Percentiles rank a stretch among this genome's conserved stretches.
Evolutionary conservation across 768 basidiomycete genomes (phyloP).

Genomic region (Rhodotorula babjevae): DNA sequence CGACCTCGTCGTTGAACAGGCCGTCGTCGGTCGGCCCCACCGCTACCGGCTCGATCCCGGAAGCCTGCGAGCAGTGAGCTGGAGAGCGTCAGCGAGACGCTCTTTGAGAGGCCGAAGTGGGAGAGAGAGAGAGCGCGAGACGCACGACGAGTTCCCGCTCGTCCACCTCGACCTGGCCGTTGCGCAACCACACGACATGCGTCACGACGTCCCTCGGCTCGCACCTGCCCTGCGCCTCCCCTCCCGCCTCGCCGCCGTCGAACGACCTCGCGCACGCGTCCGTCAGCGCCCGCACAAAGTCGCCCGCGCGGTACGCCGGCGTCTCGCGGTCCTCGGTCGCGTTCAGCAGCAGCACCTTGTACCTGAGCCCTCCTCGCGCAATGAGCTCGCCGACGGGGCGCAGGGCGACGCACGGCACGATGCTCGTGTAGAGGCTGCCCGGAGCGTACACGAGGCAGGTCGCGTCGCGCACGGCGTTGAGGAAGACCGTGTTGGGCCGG

Average conservation of each 20-base stretch:
- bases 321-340: constrained; percentile 37
- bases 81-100: no score
- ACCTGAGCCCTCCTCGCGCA: not conserved
- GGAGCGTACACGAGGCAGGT: constrained; percentile 29
- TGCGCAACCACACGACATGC: constrained; percentile 20
- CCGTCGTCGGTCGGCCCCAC: not conserved
- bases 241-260: no score
- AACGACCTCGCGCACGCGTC: constrained; percentile 3
- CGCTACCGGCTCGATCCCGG: constrained; percentile 6
- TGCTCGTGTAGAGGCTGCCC: constrained; percentile 39
- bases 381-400: constrained; percentile 36
- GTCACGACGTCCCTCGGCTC: constrained; percentile 11
- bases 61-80: not conserved
- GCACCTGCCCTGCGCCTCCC: not conserved
- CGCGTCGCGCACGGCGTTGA: constrained; percentile 18
- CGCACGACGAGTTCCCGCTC: constrained; percentile 16
- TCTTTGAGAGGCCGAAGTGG: no score
- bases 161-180: constrained; percentile 16
- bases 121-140: not conserved
- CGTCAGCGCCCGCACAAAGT: constrained; percentile 32
- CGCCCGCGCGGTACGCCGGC: constrained; percentile 25
- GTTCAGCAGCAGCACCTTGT: constrained; percentile 40
- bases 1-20: constrained; percentile 25
- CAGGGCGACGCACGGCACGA: constrained; percentile 40
- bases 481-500: constrained; percentile 30